Evolutionary conservation across 495 filamentous ascomycete genomes (phyloP).

Genomic region (Acidiella bohemica): DNA sequence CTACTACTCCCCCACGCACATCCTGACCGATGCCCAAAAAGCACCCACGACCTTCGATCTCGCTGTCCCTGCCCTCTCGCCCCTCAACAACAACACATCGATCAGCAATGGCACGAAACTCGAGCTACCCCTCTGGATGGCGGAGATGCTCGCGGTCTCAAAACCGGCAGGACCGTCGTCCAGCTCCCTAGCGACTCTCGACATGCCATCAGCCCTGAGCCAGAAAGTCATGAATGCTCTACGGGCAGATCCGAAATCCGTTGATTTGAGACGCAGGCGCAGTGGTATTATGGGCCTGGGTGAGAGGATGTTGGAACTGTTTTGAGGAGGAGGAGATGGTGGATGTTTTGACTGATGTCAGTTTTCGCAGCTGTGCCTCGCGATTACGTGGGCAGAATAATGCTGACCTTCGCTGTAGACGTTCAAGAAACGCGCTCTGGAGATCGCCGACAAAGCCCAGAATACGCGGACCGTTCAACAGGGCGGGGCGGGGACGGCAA

Average conservation of each 20-base stretch:
- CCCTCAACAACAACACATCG: constrained; percentile 61
- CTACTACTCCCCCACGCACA: constrained; percentile 94
- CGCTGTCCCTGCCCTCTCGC: constrained; percentile 71
- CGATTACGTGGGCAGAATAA: background rate
- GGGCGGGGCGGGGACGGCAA: constrained; percentile 52
- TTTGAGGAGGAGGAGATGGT: constrained; percentile 83
- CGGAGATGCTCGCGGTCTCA: constrained; percentile 82
- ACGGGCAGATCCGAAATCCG: constrained; percentile 74
- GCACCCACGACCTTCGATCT: constrained; percentile 88
- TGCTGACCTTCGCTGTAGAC: constrained; percentile 35
- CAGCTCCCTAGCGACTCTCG: constrained; percentile 53
- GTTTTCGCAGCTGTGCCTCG: constrained; percentile 7
- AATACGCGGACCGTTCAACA: constrained; percentile 57
- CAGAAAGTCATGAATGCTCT: constrained; percentile 78
- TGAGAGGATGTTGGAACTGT: constrained; percentile 72
- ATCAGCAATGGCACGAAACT: constrained; percentile 70
- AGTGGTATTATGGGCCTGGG: constrained; percentile 79
- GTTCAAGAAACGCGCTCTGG: constrained; percentile 67
- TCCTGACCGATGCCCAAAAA: constrained; percentile 91
- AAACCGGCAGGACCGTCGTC: constrained; percentile 16
- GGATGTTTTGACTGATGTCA: constrained; percentile 57
- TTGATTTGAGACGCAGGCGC: constrained; percentile 69
- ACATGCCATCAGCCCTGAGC: constrained; percentile 64
- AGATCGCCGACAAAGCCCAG: constrained; percentile 80
- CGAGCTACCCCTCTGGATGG: constrained; percentile 89